A percentile compares a stretch with the other conserved stretches of the same genome.
phyloP scores from a whole-genome alignment of 1,284 basidiomycete species.

The Peniophora sp. region DNA sequence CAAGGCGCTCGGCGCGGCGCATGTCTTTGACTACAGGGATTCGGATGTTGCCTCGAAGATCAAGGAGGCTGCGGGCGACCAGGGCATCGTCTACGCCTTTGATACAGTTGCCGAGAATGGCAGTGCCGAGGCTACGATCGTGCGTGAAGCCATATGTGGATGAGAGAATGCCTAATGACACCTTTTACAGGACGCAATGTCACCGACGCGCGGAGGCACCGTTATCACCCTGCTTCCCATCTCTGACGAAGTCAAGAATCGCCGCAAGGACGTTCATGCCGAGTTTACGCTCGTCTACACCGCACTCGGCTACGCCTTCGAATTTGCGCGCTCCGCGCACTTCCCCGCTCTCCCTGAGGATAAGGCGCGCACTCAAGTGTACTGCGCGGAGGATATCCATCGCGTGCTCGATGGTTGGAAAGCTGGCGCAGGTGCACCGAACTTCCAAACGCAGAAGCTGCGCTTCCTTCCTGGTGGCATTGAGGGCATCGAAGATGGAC shows the following conservation, averaged over 20 bases:
- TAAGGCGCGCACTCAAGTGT: background rate
- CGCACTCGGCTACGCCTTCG: background rate
- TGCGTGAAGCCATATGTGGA: background rate
- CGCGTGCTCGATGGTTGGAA: background rate
- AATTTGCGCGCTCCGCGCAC: background rate
- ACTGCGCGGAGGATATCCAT: background rate
- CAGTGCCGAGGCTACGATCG: background rate
- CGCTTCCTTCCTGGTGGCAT: background rate
- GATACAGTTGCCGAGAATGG: background rate
- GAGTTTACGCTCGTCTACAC: constrained; percentile 1
- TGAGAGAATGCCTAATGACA: background rate
- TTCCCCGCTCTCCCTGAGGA: background rate
- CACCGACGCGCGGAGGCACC: background rate
- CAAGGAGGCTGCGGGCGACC: background rate
- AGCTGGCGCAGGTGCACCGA: background rate
- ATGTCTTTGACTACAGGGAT: background rate
- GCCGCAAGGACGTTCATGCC: background rate
- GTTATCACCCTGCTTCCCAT: background rate
- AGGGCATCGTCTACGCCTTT: background rate
- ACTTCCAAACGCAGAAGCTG: background rate
- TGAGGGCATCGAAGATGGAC: background rate
- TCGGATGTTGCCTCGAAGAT: background rate
- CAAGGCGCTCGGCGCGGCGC: background rate
- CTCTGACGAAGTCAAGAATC: background rate
- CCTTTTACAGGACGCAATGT: background rate